These are phyloP conservation scores for Aspergillus homomorphus DNA, from an alignment of 495 filamentous ascomycete genomes.

Conservation along the genomic window DNA sequence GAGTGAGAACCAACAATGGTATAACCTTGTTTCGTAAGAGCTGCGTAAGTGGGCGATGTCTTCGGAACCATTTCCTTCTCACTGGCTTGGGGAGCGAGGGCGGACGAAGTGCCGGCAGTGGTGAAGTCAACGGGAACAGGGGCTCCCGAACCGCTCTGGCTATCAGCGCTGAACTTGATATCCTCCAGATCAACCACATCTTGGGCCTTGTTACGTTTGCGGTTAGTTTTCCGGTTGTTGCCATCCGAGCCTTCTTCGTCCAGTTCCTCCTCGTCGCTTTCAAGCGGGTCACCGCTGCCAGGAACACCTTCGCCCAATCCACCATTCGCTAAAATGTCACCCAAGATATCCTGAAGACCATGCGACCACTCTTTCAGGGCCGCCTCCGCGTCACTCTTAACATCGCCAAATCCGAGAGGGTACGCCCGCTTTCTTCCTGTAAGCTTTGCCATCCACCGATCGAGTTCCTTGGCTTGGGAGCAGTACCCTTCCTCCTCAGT, in stretches of 20 bases:
- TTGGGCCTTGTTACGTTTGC: slow-evolving; percentile 43
- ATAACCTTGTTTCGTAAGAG: slow-evolving; percentile 95
- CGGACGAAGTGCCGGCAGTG: slow-evolving; percentile 52
- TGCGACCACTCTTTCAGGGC: slow-evolving; percentile 71
- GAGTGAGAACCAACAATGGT: slow-evolving; percentile 92
- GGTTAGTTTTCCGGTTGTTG: slow-evolving; percentile 24
- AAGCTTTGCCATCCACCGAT: slow-evolving; percentile 93
- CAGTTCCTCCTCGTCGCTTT: slow-evolving; percentile 75
- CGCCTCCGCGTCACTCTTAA: slow-evolving; percentile 64
- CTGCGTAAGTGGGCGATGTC: slow-evolving; percentile 77
- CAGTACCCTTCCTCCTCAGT: slow-evolving; percentile 88
- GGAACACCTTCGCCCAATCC: slow-evolving; percentile 73
- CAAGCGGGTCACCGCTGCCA: slow-evolving; percentile 76
- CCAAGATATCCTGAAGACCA: slow-evolving; percentile 69
- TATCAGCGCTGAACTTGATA: slow-evolving; percentile 56
- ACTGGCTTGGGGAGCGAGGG: slow-evolving; percentile 35
- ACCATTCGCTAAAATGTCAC: slow-evolving; percentile 59
- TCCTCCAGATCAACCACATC: slow-evolving; percentile 79
- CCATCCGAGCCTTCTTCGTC: slow-evolving; percentile 44
- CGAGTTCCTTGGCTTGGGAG: slow-evolving; percentile 80
- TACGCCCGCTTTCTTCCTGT: slow-evolving; percentile 77
- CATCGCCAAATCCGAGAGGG: slow-evolving; percentile 83
- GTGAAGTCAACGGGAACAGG: slow-evolving; percentile 87
- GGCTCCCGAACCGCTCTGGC: slow-evolving; percentile 27
- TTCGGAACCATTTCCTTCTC: slow-evolving; percentile 91